These are phyloP conservation scores for Saccharum spontaneum DNA, from an alignment of 176 grass and related monocot genomes.

Conservation along the genomic window DNA sequence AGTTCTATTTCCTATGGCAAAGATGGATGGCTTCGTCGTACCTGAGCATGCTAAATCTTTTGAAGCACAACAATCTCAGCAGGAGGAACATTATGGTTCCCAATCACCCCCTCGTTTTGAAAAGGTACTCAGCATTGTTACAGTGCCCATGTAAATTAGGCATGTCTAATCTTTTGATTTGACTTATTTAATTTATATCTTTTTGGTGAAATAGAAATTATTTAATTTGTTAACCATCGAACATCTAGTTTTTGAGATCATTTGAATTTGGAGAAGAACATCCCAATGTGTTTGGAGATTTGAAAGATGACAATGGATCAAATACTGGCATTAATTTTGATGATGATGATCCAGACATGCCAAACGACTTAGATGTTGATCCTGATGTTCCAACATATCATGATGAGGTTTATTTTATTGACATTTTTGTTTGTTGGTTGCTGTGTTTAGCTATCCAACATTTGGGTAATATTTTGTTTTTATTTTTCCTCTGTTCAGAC, in stretches of 20 bases:
- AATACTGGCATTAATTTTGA: no score
- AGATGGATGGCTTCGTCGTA: constrained; percentile 47
- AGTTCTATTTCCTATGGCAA: constrained; percentile 84
- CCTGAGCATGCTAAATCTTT: constrained; percentile 53
- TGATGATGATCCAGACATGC: constrained; percentile 20
- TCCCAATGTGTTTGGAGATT: constrained; percentile 36
- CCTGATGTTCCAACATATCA: constrained; percentile 5
- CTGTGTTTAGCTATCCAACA: not conserved
- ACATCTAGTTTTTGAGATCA: constrained; percentile 71
- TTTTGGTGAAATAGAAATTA: no score
- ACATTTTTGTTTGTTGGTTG: no score
- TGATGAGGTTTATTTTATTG: no score
- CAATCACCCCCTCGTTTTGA: constrained; percentile 63
- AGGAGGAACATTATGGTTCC: constrained; percentile 46
- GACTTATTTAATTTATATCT: not conserved
- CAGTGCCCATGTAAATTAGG: not conserved
- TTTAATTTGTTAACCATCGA: not conserved
- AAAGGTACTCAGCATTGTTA: constrained; percentile 50
- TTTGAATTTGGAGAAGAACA: constrained; percentile 46
- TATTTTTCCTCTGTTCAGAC: constrained; percentile 40
- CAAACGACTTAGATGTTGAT: constrained; percentile 41
- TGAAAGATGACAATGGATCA: constrained; percentile 38
- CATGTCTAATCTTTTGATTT: not conserved
- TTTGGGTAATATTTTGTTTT: constrained; percentile 29
- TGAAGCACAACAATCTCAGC: constrained; percentile 51